Percentiles rank a stretch among this genome's conserved stretches.
These are phyloP conservation scores for Zygoascus hellenicus DNA, from an alignment of 1,139 yeast genomes.

Conservation along the genomic window DNA sequence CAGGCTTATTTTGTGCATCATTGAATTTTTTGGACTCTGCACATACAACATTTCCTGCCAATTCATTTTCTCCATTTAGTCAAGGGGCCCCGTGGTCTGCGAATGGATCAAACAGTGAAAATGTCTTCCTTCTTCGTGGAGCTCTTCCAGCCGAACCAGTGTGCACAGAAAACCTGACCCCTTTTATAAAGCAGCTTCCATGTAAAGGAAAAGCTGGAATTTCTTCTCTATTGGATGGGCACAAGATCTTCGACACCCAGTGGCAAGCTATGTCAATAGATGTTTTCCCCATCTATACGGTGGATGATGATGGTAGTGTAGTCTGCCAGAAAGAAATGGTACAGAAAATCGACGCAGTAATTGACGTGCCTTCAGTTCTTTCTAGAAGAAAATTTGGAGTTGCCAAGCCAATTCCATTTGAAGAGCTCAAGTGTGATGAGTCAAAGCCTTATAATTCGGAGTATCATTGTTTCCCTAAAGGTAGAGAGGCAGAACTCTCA, in stretches of 20 bases:
- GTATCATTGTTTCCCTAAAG: slow-evolving; percentile 74
- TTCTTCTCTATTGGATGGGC: slow-evolving; percentile 86
- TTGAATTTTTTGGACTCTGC: slow-evolving; percentile 79
- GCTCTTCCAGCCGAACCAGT: slow-evolving; percentile 93
- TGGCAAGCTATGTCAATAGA: slow-evolving; percentile 96
- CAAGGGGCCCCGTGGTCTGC: not conserved
- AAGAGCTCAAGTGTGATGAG: slow-evolving; percentile 64
- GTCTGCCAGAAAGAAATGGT: slow-evolving; percentile 52
- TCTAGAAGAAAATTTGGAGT: slow-evolving; percentile 63
- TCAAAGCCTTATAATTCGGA: slow-evolving; percentile 48
- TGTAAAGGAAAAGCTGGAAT: slow-evolving; percentile 91
- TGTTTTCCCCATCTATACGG: slow-evolving; percentile 49
- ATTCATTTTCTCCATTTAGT: slow-evolving; percentile 38
- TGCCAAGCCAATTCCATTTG: slow-evolving; percentile 72
- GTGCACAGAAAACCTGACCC: slow-evolving; percentile 95
- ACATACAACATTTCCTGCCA: slow-evolving; percentile 67
- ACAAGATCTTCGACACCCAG: slow-evolving; percentile 83
- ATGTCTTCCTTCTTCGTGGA: slow-evolving; percentile 62
- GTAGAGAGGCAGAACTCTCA: slow-evolving; percentile 44
- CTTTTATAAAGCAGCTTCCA: slow-evolving; percentile 83
- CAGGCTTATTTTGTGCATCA: slow-evolving; percentile 95
- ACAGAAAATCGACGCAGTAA: slow-evolving; percentile 68
- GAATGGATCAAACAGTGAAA: slow-evolving; percentile 1
- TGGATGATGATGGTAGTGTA: slow-evolving; percentile 14
- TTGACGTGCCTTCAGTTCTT: slow-evolving; percentile 63